Conservation (phyloP, 1,284 basidiomycete genomes). For the Porphyrellus sp. region DNA sequence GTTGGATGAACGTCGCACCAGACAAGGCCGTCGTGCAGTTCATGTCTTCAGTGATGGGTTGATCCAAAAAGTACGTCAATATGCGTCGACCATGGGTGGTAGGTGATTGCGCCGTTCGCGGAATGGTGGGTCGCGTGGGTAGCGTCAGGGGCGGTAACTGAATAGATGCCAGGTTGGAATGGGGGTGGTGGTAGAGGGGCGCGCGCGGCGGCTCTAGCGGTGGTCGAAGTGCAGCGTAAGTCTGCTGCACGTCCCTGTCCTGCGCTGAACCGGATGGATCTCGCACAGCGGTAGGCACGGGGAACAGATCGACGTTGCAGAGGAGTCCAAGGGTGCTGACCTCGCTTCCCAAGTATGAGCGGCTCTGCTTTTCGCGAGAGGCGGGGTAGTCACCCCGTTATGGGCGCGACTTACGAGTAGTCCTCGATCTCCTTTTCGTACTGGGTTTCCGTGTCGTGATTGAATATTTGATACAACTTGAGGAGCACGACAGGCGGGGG, state of each 20-base stretch:
- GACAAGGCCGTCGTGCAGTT: conserved; percentile 57
- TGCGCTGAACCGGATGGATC: conserved; percentile 5
- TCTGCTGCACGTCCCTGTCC: conserved; percentile 2
- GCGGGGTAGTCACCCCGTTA: too few relatives aligned
- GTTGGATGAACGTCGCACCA: conserved; percentile 64
- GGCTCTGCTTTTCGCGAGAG: not conserved
- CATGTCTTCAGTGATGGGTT: conserved; percentile 45
- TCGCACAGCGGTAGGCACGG: conserved; percentile 37
- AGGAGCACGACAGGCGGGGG: conserved; percentile 61
- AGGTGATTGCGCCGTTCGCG: conserved; percentile 4
- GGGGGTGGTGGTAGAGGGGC: conserved; percentile 20
- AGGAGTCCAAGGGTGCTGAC: conserved; percentile 52
- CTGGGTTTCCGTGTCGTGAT: conserved; percentile 39
- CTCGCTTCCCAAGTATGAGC: conserved; percentile 35
- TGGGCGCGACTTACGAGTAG: conserved; percentile 42
- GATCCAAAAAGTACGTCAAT: conserved; percentile 40
- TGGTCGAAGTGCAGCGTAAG: conserved; percentile 12
- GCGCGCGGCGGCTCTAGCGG: conserved; percentile 11
- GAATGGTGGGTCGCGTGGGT: conserved; percentile 7
- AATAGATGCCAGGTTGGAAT: conserved; percentile 12
- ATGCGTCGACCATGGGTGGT: conserved; percentile 27
- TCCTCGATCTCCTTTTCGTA: conserved; percentile 44
- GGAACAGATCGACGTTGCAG: conserved; percentile 64
- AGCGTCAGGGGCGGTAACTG: conserved; percentile 26
- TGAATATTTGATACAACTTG: conserved; percentile 44